Base-by-base conservation (phyloP, 1,139 yeast genomes). In the Pichia sp. region DNA sequence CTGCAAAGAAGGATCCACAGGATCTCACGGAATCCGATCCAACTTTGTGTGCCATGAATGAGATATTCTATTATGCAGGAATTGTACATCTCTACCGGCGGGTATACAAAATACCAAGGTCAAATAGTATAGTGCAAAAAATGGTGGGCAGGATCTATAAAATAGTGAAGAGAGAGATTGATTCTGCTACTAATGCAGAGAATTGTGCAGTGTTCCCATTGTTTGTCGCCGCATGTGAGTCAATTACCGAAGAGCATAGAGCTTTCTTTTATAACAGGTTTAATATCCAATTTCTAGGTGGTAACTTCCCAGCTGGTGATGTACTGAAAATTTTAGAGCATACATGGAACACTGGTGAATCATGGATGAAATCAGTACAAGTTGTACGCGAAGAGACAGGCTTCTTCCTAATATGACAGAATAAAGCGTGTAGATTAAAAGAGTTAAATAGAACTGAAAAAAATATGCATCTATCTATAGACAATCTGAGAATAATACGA, bases 261-360 rank as follows among this genome's bases (percentile, higher is more conserved):
- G 13, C 29, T 4, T 41, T 41, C 29, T 41, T 41, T 14, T 37
- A 36, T 24, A 38, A 37, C 14, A 30, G 45, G 15, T 41, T 41
- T 32, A 30, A 39, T 28, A 38, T 41, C 13, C 45, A 41, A 20
- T 39, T 41, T 28, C 29, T 41, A 15, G 45, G 45, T 6, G 45
- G 45, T 5, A 39, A 39, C 31, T 29, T 32, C 9, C 45, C 43
- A 2, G 30, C 45, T 6, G 43, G 45, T 22, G 43, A 39, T 34
- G 45, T 37, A 7, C 21, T 41, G 11, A 37, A 36, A 19, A 41
- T 41, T 13, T 33, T 41, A 29, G 24, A 23, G 13, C 35, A 41
- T 21, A 34, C 41, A 5, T 41, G 45, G 45, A 27, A 26, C 23
- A 39, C 34, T 9, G 41, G 41, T 22, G 41, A 34, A 24, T 19